Base-by-base conservation (phyloP, 352 stramenopile genomes). In the Pythium rishiriense region DNA sequence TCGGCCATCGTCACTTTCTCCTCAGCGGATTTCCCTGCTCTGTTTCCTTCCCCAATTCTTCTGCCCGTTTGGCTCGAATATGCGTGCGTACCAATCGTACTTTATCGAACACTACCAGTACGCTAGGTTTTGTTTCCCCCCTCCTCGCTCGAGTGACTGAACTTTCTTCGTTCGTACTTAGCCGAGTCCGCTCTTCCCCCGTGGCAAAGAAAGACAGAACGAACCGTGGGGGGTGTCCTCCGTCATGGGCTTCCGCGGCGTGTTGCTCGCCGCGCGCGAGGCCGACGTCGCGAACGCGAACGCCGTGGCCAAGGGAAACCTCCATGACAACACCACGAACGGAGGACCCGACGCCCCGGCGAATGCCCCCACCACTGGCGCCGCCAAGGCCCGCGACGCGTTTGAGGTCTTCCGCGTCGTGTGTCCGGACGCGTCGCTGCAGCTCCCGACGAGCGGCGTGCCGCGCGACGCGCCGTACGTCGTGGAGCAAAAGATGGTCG, bases 211-310 rank as follows among this genome's bases (percentile, higher is more conserved):
- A 24, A 26, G 15, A 24, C 41, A 3, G 7, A 24, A 17, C 35
- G 5, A 4, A 10, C 14, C 37, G 1, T 1, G 41, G 19, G n/a
- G n/a, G n/a, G n/a, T n/a, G n/a, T n/a, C n/a, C n/a, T n/a, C 21
- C 48, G 54, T 7, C 31, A 90, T 93, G 81, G 75, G 75, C 59
- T 91, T 91, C 72, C 80, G 80, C n/a, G 84, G 84, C 22, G 73
- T 87, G 57, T 60, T 93, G 50, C 78, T 91, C 28, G 55, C 73
- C 46, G 56, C 84, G 19, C 28, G 49, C 0, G 76, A 86, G 56
- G 52, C 43, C 28, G 63, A 73, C 47, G 74, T 25, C 37, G 26
- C 28, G 2, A 33, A 10, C 11, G 15, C 31, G 26, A 7, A 29
- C 46, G 14, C 8, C 24, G 17, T 19, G 35, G 35, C 35, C 35